A percentile compares a stretch with the other conserved stretches of the same genome.
Evolutionary conservation across 2,329 filamentous ascomycete species (phyloP).

Genomic region (Scedosporium minutisporum): DNA sequence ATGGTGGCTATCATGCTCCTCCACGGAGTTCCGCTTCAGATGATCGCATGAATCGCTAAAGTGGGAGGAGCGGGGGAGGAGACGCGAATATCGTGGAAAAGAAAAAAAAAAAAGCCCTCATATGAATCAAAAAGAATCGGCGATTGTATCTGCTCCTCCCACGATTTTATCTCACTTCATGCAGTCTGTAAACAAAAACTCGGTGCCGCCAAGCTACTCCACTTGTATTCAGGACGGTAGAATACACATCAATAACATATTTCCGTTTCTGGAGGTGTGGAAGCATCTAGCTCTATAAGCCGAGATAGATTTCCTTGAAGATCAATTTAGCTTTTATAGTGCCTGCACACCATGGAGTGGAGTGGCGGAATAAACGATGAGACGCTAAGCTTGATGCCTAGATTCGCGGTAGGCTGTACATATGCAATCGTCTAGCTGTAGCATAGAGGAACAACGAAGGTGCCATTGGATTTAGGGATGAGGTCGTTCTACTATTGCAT

Average conservation of each 20-base stretch:
- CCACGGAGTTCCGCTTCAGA: neutral
- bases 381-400: neutral
- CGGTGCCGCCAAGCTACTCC: neutral
- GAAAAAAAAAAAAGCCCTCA: neutral
- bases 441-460: neutral
- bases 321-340: conserved; percentile 1
- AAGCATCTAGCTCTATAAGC: neutral
- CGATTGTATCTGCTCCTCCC: neutral
- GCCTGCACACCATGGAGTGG: neutral
- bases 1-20: neutral
- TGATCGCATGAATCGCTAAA: neutral
- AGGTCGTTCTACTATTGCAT: neutral
- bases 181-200: neutral
- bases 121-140: neutral
- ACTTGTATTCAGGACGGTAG: neutral
- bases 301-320: neutral
- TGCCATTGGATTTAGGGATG: neutral
- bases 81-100: neutral
- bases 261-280: neutral
- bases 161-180: neutral
- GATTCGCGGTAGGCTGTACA: neutral
- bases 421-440: neutral
- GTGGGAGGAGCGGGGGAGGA: neutral
- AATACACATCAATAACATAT: neutral
- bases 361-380: neutral